These are phyloP conservation scores for Rachicladosporium sp. DNA, from an alignment of 2,329 filamentous ascomycete species.

Conservation along the genomic window DNA sequence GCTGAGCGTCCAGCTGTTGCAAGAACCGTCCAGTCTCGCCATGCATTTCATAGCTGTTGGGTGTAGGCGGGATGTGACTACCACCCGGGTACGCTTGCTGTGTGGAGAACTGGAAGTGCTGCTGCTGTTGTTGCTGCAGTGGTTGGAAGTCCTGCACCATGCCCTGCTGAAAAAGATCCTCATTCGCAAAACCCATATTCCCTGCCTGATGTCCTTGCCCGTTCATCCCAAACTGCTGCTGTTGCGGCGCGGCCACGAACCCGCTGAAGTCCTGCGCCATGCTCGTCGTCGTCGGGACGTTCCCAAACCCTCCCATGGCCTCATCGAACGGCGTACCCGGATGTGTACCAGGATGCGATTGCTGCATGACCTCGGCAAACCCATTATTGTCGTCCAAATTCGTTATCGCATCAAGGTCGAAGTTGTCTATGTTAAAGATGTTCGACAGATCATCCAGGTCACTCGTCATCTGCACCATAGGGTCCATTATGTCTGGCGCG, in stretches of 20 bases:
- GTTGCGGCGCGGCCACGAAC: constrained; percentile 5
- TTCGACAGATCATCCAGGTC: constrained; percentile 32
- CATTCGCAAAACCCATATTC: constrained; percentile 10
- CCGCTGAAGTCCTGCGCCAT: constrained; percentile 20
- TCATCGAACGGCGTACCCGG: constrained; percentile 19
- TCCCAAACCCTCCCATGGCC: constrained; percentile 10
- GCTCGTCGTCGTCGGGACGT: constrained; percentile 9
- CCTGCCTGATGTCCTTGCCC: constrained; percentile 5
- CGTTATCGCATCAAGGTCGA: constrained; percentile 20
- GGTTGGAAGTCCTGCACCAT: constrained; percentile 14
- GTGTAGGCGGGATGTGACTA: constrained; percentile 59
- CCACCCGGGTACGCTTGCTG: constrained; percentile 36
- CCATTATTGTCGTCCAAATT: constrained; percentile 8
- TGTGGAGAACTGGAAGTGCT: constrained; percentile 21
- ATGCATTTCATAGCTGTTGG: constrained; percentile 68
- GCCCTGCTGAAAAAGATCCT: constrained; percentile 16
- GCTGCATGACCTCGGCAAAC: constrained; percentile 14
- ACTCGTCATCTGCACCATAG: constrained; percentile 26
- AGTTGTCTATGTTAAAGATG: constrained; percentile 30
- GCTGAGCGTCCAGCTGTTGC: constrained; percentile 38
- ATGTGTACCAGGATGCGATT: constrained; percentile 14
- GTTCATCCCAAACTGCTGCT: constrained; percentile 4
- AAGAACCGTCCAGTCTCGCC: constrained; percentile 45
- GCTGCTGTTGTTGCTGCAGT: constrained; percentile 23
- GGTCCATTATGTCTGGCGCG: constrained; percentile 26